Conservation (phyloP, 78 protist species). For the Trichosphaerium sp. region DNA sequence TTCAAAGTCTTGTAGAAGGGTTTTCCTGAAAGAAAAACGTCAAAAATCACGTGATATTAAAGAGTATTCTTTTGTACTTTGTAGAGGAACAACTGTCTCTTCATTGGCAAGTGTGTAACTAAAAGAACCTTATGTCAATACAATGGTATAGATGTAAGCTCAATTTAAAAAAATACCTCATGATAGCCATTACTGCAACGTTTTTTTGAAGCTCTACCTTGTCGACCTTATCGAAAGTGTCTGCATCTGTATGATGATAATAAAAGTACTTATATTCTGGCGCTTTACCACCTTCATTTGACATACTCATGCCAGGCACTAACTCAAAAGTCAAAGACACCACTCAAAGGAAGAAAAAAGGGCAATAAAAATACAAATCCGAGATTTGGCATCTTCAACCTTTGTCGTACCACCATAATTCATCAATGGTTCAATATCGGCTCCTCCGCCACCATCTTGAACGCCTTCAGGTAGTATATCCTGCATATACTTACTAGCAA, state of each 20-base stretch:
- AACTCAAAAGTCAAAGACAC: too few species aligned
- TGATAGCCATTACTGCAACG: constrained; percentile 41
- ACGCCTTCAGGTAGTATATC: constrained; percentile 20
- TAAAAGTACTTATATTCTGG: constrained; percentile 31
- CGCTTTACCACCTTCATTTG: not conserved
- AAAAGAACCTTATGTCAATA: too few species aligned
- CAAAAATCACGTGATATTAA: too few species aligned
- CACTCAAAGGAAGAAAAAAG: too few species aligned
- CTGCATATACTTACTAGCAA: constrained; percentile 8
- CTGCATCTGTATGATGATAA: constrained; percentile 66
- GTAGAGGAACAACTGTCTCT: too few species aligned
- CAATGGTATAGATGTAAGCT: constrained; percentile 6
- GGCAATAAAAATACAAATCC: not conserved
- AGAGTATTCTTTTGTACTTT: too few species aligned
- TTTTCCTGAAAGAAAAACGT: too few species aligned
- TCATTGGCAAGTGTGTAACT: too few species aligned
- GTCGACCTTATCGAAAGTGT: constrained; percentile 37
- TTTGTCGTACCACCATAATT: constrained; percentile 27
- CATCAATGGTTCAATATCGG: constrained; percentile 6
- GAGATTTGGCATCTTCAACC: constrained; percentile 22
- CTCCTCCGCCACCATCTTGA: not conserved
- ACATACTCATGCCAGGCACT: too few species aligned
- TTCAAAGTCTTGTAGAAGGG: too few species aligned
- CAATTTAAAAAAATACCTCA: constrained; percentile 25
- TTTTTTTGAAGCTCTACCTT: constrained; percentile 21